A percentile compares a stretch with the other conserved stretches of the same genome.
phyloP scores from a whole-genome alignment of 2,329 filamentous ascomycete species.

The Ophiostoma triangulosporum region DNA sequence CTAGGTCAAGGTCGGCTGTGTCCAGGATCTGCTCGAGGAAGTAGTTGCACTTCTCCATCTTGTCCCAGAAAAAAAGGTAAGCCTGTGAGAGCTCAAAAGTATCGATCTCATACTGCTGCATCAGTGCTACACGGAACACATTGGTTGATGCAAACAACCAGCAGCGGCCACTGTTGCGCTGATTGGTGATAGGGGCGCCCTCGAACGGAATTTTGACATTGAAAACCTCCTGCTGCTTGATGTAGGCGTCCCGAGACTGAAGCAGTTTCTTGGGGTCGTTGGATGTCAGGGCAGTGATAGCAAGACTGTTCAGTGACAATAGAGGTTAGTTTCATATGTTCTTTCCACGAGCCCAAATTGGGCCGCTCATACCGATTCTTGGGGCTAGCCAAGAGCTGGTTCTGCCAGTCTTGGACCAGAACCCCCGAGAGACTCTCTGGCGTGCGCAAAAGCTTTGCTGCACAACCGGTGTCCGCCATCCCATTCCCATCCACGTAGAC shows the following conservation, averaged over 20 bases:
- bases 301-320: constrained; percentile 51
- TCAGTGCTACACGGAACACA: constrained; percentile 75
- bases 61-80: constrained; percentile 89
- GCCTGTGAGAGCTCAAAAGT: constrained; percentile 77
- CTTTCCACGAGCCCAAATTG: too few species aligned
- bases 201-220: constrained; percentile 73
- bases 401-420: neutral
- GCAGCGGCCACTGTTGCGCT: constrained; percentile 68
- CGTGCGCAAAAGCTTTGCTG: neutral
- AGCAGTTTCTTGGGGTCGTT: constrained; percentile 55
- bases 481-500: neutral
- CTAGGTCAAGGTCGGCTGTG: constrained; percentile 56
- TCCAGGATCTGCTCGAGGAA: constrained; percentile 76
- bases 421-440: neutral
- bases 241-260: constrained; percentile 45
- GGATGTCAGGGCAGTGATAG: constrained; percentile 56
- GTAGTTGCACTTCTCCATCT: constrained; percentile 82
- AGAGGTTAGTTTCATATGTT: too few species aligned
- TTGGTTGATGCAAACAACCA: constrained; percentile 93
- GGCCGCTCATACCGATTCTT: neutral
- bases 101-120: constrained; percentile 67
- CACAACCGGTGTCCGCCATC: neutral
- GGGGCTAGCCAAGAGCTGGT: neutral
- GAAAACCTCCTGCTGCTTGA: constrained; percentile 66
- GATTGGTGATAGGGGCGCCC: constrained; percentile 73